phyloP scores from a whole-genome alignment of 768 basidiomycete genomes.

The Pulveroboletus sp. region DNA sequence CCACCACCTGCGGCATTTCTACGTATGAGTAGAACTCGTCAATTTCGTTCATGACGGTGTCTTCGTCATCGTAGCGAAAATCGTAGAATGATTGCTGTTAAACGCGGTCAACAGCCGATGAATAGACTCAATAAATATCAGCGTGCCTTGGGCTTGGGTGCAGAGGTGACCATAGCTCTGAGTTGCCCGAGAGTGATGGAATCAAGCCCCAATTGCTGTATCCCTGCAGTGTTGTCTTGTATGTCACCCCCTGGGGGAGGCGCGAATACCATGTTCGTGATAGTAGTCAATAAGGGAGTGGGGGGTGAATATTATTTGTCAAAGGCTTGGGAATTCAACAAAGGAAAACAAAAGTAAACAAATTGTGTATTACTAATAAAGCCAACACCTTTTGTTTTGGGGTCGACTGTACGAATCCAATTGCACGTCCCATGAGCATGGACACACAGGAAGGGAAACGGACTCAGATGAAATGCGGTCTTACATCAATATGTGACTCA shows the following conservation, averaged over 20 bases:
- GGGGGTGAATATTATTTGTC: slow-evolving; percentile 20
- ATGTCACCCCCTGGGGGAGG: slow-evolving; percentile 25
- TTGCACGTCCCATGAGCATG: background rate
- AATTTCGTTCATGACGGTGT: slow-evolving; percentile 92
- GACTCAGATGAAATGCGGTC: no score
- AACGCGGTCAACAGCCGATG: slow-evolving; percentile 17
- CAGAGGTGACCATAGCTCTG: slow-evolving; percentile 63
- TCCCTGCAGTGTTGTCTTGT: slow-evolving; percentile 28
- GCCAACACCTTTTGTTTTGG: no score
- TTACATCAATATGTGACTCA: slow-evolving; percentile 13
- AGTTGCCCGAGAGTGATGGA: slow-evolving; percentile 81
- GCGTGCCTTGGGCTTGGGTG: slow-evolving; percentile 70
- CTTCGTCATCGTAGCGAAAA: slow-evolving; percentile 94
- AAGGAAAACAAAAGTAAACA: slow-evolving; percentile 16
- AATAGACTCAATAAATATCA: slow-evolving; percentile 4
- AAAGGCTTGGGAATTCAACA: slow-evolving; percentile 26
- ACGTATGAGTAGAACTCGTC: slow-evolving; percentile 98
- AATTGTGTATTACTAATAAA: background rate
- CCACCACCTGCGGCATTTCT: slow-evolving; percentile 86
- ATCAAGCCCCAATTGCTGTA: slow-evolving; percentile 48
- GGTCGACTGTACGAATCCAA: no score
- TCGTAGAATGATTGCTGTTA: slow-evolving; percentile 81
- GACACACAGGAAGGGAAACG: no score
- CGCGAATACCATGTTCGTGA: slow-evolving; percentile 33
- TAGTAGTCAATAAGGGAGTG: background rate